These are phyloP conservation scores for Stenogyne calaminthoides DNA, from an alignment of 305 asterid genomes.

Conservation along the genomic window DNA sequence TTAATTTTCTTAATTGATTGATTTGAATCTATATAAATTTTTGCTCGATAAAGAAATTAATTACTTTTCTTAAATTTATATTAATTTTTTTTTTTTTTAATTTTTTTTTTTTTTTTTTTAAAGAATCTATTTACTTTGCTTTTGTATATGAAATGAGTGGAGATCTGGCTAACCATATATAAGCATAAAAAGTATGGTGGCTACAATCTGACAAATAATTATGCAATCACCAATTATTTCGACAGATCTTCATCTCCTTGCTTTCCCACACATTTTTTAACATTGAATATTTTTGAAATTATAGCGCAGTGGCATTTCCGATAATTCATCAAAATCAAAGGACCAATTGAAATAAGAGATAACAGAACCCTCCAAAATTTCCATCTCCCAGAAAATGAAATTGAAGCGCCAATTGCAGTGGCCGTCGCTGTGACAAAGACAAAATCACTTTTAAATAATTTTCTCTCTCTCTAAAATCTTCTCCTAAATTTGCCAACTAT, in stretches of 20 bases:
- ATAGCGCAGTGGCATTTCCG: slow-evolving; percentile 29
- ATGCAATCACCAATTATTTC: slow-evolving; percentile 24
- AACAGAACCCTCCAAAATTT: slow-evolving; percentile 34
- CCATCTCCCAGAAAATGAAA: slow-evolving; percentile 33
- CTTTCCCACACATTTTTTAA: slow-evolving; percentile 22
- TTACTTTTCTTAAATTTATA: too few relatives aligned
- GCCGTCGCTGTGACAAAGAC: slow-evolving; percentile 36
- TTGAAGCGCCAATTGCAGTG: slow-evolving; percentile 42
- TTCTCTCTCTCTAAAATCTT: background rate
- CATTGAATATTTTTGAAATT: background rate
- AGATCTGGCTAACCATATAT: slow-evolving; percentile 33
- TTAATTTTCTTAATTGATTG: too few relatives aligned
- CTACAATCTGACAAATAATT: slow-evolving; percentile 16
- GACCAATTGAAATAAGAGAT: background rate
- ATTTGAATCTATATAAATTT: too few relatives aligned
- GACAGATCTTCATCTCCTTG: slow-evolving; percentile 19
- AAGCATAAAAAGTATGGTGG: slow-evolving; percentile 36
- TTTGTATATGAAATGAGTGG: background rate
- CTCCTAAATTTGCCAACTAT: slow-evolving; percentile 24
- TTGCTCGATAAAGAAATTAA: too few relatives aligned
- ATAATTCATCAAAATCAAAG: slow-evolving; percentile 22
- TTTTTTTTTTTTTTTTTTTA: too few relatives aligned
- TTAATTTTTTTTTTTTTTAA: too few relatives aligned
- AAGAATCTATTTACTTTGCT: background rate
- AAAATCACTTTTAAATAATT: slow-evolving; percentile 35